Evolutionary conservation across 2,329 filamentous ascomycete genomes (phyloP).

Genomic region (Chrysoporthe puriensis): DNA sequence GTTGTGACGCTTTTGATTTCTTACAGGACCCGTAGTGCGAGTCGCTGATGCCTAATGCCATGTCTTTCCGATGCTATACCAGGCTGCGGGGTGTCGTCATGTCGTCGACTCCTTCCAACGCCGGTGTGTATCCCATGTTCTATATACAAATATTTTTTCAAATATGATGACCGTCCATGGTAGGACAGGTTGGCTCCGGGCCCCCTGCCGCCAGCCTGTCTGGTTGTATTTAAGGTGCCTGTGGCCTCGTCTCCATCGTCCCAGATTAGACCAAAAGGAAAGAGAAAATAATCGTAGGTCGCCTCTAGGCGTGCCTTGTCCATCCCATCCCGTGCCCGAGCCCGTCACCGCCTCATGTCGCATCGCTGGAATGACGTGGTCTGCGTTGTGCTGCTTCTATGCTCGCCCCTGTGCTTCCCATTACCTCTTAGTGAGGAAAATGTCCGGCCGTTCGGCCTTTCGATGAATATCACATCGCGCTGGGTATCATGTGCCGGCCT

Average conservation of each 20-base stretch:
- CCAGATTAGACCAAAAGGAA: neutral
- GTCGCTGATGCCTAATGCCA: neutral
- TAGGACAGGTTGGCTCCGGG: conserved; percentile 13
- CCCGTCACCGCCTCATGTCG: neutral
- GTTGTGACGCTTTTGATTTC: neutral
- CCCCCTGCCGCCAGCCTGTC: conserved; percentile 7
- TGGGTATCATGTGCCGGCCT: conserved; percentile 14
- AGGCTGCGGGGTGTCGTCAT: neutral
- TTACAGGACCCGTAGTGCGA: neutral
- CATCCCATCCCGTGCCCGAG: neutral
- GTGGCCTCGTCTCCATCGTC: neutral
- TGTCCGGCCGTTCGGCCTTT: no score
- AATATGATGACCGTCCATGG: conserved; percentile 1
- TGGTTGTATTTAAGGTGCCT: neutral
- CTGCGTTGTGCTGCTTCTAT: neutral
- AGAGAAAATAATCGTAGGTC: no score
- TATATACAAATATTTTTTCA: neutral
- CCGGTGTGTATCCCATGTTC: neutral
- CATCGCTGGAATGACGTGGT: neutral
- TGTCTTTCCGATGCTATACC: neutral
- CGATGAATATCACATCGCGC: neutral
- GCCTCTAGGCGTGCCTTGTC: neutral
- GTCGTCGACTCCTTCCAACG: neutral
- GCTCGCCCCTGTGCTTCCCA: neutral
- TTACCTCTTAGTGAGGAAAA: neutral